Conservation (phyloP, 371 early-diverging fungal genomes). For the Actinomucor elegans region DNA sequence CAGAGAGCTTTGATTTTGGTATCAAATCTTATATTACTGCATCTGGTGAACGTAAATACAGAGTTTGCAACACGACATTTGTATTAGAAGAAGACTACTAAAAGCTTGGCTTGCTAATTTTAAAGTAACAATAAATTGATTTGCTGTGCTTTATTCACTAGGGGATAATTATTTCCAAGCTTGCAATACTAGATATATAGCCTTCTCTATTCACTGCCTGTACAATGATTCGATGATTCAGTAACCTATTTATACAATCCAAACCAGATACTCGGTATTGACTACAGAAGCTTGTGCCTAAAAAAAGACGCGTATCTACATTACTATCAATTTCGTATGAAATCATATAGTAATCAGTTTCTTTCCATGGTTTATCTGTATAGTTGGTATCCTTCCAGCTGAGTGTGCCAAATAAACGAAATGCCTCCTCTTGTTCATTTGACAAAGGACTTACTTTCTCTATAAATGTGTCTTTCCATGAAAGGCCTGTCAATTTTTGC, state of each 20-base stretch:
- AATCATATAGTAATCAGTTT: constrained; percentile 3
- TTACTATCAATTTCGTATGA: not conserved
- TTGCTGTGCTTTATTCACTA: too few species aligned
- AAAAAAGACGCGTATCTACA: constrained; percentile 1
- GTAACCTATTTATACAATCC: not conserved
- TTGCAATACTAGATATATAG: not conserved
- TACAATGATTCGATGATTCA: constrained; percentile 1
- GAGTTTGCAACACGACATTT: too few species aligned
- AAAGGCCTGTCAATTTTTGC: too few species aligned
- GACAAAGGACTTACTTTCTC: not conserved
- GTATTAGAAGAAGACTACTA: not conserved
- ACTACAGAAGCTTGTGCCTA: constrained; percentile 25
- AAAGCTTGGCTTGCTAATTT: not conserved
- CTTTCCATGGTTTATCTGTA: too few species aligned
- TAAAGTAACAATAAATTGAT: too few species aligned
- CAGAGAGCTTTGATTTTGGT: not conserved
- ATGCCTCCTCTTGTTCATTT: constrained; percentile 1
- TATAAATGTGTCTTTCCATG: not conserved
- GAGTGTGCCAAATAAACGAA: constrained; percentile 13
- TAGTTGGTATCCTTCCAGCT: constrained; percentile 1
- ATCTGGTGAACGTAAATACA: not conserved
- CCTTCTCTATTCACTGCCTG: constrained; percentile 21
- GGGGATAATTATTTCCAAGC: not conserved
- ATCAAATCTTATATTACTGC: not conserved
- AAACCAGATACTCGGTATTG: constrained; percentile 27